Percentiles rank a stretch among this genome's conserved stretches.
Evolutionary conservation across 768 basidiomycete genomes (phyloP).

Genomic region (Hericium coralloides): DNA sequence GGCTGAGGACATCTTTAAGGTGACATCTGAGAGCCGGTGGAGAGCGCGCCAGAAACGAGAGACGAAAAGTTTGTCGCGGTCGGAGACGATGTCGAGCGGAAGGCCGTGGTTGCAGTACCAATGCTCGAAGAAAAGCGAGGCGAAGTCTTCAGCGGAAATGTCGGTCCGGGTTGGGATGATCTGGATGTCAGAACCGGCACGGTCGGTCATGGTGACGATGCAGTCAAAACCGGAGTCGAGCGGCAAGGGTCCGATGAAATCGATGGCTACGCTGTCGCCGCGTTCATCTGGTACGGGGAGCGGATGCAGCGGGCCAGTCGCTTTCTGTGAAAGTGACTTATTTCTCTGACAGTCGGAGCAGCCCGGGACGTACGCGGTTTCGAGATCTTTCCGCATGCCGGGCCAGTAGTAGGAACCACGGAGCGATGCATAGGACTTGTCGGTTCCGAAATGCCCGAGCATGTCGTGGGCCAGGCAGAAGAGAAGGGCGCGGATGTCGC

Average conservation of each 20-base stretch:
- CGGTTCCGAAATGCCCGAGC: background rate
- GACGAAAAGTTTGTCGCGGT: no score
- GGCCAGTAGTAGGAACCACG: background rate
- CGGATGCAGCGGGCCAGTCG: slow-evolving; percentile 16
- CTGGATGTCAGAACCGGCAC: background rate
- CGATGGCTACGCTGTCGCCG: slow-evolving; percentile 17
- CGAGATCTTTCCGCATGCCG: no score
- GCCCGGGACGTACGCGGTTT: slow-evolving; percentile 25
- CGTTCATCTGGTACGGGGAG: slow-evolving; percentile 13
- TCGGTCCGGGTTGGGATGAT: slow-evolving; percentile 1
- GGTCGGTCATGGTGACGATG: slow-evolving; percentile 18
- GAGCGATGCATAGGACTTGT: background rate
- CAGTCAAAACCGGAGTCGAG: slow-evolving; percentile 17
- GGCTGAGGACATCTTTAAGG: slow-evolving; percentile 21
- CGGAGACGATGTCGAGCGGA: no score
- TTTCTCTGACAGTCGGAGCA: slow-evolving; percentile 24
- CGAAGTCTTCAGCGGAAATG: slow-evolving; percentile 2
- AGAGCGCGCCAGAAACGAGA: no score
- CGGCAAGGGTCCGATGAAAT: slow-evolving; percentile 22
- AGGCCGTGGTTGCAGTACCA: slow-evolving; percentile 6
- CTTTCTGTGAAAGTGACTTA: slow-evolving; percentile 22
- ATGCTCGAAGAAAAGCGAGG: slow-evolving; percentile 10
- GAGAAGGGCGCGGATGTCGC: background rate
- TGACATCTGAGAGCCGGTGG: no score
- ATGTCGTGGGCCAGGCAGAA: background rate